These are phyloP conservation scores for Phytophthora meadii DNA, from an alignment of 352 stramenopile species.

Conservation along the genomic window DNA sequence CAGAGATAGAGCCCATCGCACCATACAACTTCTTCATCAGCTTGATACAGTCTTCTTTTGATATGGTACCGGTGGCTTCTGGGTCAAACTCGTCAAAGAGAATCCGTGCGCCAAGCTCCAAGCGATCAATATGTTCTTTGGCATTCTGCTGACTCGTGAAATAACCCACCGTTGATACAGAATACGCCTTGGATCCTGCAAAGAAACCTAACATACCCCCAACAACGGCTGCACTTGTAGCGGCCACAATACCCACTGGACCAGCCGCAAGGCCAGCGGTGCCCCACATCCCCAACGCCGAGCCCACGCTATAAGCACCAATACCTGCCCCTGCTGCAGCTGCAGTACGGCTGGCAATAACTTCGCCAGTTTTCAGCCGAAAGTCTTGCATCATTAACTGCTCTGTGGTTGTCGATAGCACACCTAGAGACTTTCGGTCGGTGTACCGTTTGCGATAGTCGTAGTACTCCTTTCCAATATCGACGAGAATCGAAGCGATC, in stretches of 20 bases:
- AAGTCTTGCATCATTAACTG: conserved; percentile 88
- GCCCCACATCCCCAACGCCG: conserved; percentile 79
- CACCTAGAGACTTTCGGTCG: conserved; percentile 70
- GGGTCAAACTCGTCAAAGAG: conserved; percentile 88
- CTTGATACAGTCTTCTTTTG: conserved; percentile 71
- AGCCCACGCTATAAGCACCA: conserved; percentile 77
- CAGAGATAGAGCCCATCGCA: conserved; percentile 70
- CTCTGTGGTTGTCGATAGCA: conserved; percentile 77
- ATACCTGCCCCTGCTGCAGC: conserved; percentile 79
- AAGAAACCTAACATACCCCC: conserved; percentile 87
- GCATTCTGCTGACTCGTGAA: conserved; percentile 81
- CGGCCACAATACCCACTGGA: conserved; percentile 77
- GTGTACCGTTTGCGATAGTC: conserved; percentile 81
- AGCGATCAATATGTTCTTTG: conserved; percentile 85
- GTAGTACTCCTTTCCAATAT: conserved; percentile 89
- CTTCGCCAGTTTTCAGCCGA: conserved; percentile 79
- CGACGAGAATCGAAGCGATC: conserved; percentile 86
- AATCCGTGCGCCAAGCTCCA: conserved; percentile 82
- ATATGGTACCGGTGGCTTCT: conserved; percentile 63
- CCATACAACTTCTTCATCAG: conserved; percentile 85
- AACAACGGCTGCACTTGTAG: conserved; percentile 81
- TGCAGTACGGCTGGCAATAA: conserved; percentile 77
- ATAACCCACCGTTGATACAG: conserved; percentile 71
- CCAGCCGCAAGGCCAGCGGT: conserved; percentile 77
- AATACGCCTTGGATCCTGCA: conserved; percentile 81